Percentiles rank a stretch among this genome's conserved stretches.
These are phyloP conservation scores for Cladosporium sp. DNA, from an alignment of 2,329 filamentous ascomycete genomes.

Conservation along the genomic window DNA sequence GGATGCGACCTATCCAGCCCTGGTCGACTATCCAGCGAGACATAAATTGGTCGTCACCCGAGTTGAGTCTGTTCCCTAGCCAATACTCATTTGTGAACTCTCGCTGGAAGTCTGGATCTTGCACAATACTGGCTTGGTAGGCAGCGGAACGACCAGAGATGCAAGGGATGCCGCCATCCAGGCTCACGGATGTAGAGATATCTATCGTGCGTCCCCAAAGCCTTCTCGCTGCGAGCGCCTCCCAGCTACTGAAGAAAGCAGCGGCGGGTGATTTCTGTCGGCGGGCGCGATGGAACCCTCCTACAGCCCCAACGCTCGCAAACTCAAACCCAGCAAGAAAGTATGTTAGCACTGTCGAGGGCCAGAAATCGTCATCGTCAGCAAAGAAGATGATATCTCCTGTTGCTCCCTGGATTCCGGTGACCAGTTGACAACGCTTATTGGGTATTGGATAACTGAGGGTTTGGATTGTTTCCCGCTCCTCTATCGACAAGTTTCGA, in stretches of 20 bases:
- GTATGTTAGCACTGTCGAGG: conserved; percentile 79
- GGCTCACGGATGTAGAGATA: conserved; percentile 89
- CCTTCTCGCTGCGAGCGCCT: conserved; percentile 66
- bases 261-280: too few relatives aligned
- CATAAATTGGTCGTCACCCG: conserved; percentile 97
- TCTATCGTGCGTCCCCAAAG: conserved; percentile 96
- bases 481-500: too few relatives aligned
- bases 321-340: conserved; percentile 91
- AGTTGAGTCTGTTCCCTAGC: conserved; percentile 63
- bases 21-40: conserved; percentile 64
- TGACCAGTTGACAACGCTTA: conserved; percentile 89
- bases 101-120: conserved; percentile 78
- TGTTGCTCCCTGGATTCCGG: conserved; percentile 78
- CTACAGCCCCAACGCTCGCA: conserved; percentile 78
- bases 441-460: conserved; percentile 81
- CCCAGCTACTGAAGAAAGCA: conserved; percentile 47
- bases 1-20: too few relatives aligned
- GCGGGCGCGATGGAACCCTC: conserved; percentile 59
- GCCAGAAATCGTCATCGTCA: conserved; percentile 95
- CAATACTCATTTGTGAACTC: conserved; percentile 90
- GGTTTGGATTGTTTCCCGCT: neutral
- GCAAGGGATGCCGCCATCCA: conserved; percentile 94
- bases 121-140: conserved; percentile 83
- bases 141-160: conserved; percentile 92
- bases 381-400: conserved; percentile 88